Conservation (phyloP, 2,329 filamentous ascomycete genomes). For the Cercospora zeina region DNA sequence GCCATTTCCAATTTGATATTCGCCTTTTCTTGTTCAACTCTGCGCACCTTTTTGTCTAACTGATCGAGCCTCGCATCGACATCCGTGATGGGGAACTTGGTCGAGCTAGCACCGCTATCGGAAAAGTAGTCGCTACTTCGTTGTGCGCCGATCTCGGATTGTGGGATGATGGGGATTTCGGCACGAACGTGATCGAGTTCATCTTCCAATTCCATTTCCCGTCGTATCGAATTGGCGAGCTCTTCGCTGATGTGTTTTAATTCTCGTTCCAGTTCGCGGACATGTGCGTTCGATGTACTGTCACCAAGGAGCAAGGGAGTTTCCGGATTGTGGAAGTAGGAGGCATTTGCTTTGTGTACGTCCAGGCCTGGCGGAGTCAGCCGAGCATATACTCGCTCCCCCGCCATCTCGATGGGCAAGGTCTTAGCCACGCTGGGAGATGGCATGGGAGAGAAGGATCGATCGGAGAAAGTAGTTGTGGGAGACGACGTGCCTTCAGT, state of each 20-base stretch:
- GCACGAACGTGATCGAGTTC: conserved; percentile 82
- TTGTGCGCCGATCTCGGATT: conserved; percentile 57
- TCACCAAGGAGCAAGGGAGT: conserved; percentile 47
- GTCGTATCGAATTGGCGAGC: conserved; percentile 85
- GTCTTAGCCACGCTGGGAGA: conserved; percentile 49
- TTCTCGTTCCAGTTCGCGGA: conserved; percentile 92
- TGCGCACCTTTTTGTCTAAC: conserved; percentile 77
- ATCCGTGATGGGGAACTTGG: conserved; percentile 69
- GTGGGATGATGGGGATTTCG: conserved; percentile 61
- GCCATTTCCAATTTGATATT: conserved; percentile 81
- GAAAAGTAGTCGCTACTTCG: conserved; percentile 98
- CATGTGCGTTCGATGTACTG: conserved; percentile 56
- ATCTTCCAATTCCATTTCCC: conserved; percentile 96
- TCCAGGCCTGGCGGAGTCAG: conserved; percentile 53
- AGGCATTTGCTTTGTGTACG: conserved; percentile 53
- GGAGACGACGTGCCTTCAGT: conserved; percentile 56
- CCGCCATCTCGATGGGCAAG: conserved; percentile 38
- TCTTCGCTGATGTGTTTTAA: conserved; percentile 89
- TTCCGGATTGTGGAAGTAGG: conserved; percentile 51
- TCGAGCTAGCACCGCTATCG: conserved; percentile 86
- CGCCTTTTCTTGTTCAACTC: conserved; percentile 87
- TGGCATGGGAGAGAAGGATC: conserved; percentile 58
- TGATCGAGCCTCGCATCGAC: conserved; percentile 63
- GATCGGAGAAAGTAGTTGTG: conserved; percentile 63
- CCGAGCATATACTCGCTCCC: conserved; percentile 31